Evolutionary conservation across 2,329 filamentous ascomycete species (phyloP).

Genomic region (Stachybotrys elegans): DNA sequence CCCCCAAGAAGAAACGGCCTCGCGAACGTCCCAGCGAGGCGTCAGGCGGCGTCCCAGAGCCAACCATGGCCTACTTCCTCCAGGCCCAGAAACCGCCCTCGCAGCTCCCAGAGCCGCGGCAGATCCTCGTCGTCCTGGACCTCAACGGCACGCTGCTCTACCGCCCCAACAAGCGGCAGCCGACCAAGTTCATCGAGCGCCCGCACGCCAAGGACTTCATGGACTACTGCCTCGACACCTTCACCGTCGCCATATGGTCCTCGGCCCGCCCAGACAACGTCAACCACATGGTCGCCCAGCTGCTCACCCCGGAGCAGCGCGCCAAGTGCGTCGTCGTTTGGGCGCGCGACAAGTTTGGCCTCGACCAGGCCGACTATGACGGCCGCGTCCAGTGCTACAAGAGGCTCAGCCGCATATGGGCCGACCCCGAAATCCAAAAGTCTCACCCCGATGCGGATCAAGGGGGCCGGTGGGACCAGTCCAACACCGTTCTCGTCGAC

Average conservation of each 20-base stretch:
- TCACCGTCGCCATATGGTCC: slow-evolving; percentile 86
- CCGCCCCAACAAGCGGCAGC: slow-evolving; percentile 50
- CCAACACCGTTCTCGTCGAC: slow-evolving; percentile 85
- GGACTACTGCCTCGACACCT: slow-evolving; percentile 65
- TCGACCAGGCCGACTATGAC: slow-evolving; percentile 60
- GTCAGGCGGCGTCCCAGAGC: slow-evolving; percentile 57
- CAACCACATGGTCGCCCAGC: slow-evolving; percentile 55
- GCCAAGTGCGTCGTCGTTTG: slow-evolving; percentile 63
- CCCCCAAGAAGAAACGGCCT: too few species aligned
- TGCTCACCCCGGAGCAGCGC: slow-evolving; percentile 54
- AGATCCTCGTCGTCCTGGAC: slow-evolving; percentile 80
- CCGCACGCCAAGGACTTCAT: slow-evolving; percentile 67
- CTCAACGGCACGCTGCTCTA: slow-evolving; percentile 86
- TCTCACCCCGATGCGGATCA: slow-evolving; percentile 37
- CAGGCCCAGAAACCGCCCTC: slow-evolving; percentile 42
- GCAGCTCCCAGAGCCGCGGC: slow-evolving; percentile 42
- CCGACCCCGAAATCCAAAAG: slow-evolving; percentile 33
- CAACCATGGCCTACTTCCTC: slow-evolving; percentile 55
- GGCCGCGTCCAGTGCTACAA: slow-evolving; percentile 85
- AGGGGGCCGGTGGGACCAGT: slow-evolving; percentile 63
- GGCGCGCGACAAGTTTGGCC: slow-evolving; percentile 71
- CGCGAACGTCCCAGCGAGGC: slow-evolving; percentile 29
- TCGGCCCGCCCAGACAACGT: slow-evolving; percentile 76
- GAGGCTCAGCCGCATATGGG: slow-evolving; percentile 70
- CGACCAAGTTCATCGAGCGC: slow-evolving; percentile 56